Conservation (phyloP, 495 filamentous ascomycete genomes). For the Penicillium antarcticum region DNA sequence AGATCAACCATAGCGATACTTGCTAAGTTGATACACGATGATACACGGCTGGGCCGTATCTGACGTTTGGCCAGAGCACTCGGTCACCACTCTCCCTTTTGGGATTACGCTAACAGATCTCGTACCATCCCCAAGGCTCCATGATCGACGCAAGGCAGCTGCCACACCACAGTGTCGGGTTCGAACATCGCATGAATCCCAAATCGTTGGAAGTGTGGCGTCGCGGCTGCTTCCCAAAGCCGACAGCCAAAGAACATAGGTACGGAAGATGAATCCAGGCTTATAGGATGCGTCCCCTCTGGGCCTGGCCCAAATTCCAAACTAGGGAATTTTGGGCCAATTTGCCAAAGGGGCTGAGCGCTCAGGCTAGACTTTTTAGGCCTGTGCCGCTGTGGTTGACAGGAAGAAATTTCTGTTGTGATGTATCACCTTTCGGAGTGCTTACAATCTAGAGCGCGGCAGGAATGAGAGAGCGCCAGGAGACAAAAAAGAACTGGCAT, state of each 20-base stretch:
- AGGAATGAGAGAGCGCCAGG: background rate
- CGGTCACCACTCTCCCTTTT: background rate
- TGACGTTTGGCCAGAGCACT: constrained; percentile 11
- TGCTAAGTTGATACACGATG: background rate
- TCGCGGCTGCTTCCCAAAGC: background rate
- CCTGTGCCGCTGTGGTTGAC: background rate
- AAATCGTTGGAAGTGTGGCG: constrained; percentile 3
- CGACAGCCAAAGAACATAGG: background rate
- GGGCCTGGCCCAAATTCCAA: background rate
- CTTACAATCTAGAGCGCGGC: too few species aligned
- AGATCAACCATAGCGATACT: background rate
- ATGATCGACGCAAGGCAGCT: constrained; percentile 29
- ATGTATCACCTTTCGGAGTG: constrained; percentile 8
- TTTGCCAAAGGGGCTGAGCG: background rate
- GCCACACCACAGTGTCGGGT: constrained; percentile 36
- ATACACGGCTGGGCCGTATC: background rate
- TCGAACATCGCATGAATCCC: constrained; percentile 17
- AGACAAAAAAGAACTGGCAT: background rate
- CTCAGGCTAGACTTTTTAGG: background rate
- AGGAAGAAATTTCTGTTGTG: background rate
- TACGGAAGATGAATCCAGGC: constrained; percentile 9
- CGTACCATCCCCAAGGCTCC: constrained; percentile 1
- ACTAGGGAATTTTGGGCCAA: background rate
- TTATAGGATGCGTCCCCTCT: constrained; percentile 2
- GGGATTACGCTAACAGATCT: background rate